Conservation (phyloP, 495 filamentous ascomycete species). For the Penicillium ucsense region DNA sequence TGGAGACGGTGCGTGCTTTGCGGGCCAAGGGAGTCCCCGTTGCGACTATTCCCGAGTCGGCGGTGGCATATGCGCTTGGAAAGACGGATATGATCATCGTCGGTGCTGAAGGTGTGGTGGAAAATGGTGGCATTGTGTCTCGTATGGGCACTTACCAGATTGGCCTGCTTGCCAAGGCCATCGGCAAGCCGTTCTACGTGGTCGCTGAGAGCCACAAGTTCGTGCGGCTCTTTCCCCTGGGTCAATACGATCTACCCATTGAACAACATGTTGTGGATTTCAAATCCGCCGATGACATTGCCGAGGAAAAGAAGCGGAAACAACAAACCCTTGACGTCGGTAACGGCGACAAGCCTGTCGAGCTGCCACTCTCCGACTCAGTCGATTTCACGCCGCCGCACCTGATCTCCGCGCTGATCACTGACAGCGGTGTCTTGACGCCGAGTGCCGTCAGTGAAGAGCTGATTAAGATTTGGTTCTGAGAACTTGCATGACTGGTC, state of each 20-base stretch:
- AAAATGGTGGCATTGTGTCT: slow-evolving; percentile 87
- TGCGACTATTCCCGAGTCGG: slow-evolving; percentile 70
- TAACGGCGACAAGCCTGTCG: slow-evolving; percentile 18
- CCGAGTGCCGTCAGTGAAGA: slow-evolving; percentile 71
- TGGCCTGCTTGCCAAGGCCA: slow-evolving; percentile 66
- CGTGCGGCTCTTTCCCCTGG: slow-evolving; percentile 67
- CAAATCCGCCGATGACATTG: slow-evolving; percentile 41
- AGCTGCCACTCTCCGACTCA: slow-evolving; percentile 33
- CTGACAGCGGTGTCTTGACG: slow-evolving; percentile 63
- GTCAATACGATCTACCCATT: slow-evolving; percentile 69
- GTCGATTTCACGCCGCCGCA: slow-evolving; percentile 88
- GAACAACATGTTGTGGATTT: slow-evolving; percentile 69
- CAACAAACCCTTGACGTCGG: slow-evolving; percentile 11
- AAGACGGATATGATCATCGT: slow-evolving; percentile 75
- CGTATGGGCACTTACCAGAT: slow-evolving; percentile 89
- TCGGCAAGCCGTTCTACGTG: slow-evolving; percentile 77
- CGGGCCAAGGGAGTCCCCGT: slow-evolving; percentile 68
- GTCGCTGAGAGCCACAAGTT: slow-evolving; percentile 95
- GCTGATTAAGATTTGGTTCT: slow-evolving; percentile 71
- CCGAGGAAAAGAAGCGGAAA: slow-evolving; percentile 30
- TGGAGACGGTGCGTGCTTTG: slow-evolving; percentile 55
- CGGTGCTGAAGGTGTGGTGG: slow-evolving; percentile 88
- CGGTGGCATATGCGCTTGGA: slow-evolving; percentile 77
- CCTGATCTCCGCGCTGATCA: slow-evolving; percentile 71
- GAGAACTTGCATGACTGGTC: neutral